Base-by-base conservation (phyloP, 257 asterid genomes). In the Thymus quinquecostatus region DNA sequence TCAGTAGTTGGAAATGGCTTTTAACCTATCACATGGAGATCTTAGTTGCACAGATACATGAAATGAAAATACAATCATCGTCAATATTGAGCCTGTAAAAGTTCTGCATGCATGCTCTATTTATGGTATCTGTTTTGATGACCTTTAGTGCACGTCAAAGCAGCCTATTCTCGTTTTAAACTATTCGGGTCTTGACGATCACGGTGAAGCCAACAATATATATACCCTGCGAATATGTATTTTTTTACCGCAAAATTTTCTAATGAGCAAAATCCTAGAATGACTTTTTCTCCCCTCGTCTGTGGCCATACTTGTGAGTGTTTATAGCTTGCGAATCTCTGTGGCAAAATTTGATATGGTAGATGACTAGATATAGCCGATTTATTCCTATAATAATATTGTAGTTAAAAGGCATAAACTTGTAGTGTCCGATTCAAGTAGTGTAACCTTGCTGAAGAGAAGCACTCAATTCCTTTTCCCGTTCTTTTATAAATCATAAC, bases 1-100 rank as follows among this genome's bases (percentile, higher is more conserved):
- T n/a, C 49, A 33, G 62, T 49, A 33, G 51, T 65, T 56, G 41
- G 64, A 30, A 77, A 29, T n/a, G 69, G 72, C 51, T 68, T n/a
- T 56, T 11, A 53, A 68, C 58, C 44, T 13, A 41, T 40, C 53
- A 60, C 51, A 3, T 50, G 53, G 40, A 30, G 57, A 4, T 38
- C 8, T 36, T 6, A 57, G 66, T 61, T 68, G 66, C 47, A 43
- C 44, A 51, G 10, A 34, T n/a, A 41, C 29, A 68, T 68, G 38
- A 60, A 51, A 14, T 51, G 32, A n/a, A 41, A 36, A 48, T 5
- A 27, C 33, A 33, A 65, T 64, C 47, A 49, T 48, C 48, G 33
- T 70, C 56, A 41, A 47, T 2, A 49, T 4, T 14, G 77, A 38
- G 40, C 51, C 4, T 54, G 44, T 3, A 21, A 21, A 21, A 21